Evolutionary conservation across 1,284 basidiomycete genomes (phyloP).

Genomic region (Puccinia coronata): DNA sequence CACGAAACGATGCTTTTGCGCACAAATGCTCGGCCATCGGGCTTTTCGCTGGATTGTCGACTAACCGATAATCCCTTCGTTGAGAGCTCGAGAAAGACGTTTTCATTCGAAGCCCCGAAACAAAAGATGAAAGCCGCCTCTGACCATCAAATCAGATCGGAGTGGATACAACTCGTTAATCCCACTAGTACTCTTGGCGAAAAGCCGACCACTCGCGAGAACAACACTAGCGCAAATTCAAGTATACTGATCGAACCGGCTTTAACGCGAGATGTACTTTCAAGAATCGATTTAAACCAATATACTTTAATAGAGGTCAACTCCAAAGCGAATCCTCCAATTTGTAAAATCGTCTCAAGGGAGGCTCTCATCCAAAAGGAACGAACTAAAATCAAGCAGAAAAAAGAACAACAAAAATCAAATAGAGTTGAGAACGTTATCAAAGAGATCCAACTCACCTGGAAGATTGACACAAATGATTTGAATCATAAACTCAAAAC

Average conservation of each 20-base stretch:
- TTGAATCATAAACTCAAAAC: conserved; percentile 70
- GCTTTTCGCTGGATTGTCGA: not conserved
- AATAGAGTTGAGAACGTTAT: conserved; percentile 6
- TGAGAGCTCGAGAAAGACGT: not conserved
- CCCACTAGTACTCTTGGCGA: conserved; percentile 1
- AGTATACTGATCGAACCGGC: conserved; percentile 30
- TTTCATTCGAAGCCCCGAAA: conserved; percentile 13
- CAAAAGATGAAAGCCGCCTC: conserved; percentile 9
- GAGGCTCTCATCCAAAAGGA: conserved; percentile 26
- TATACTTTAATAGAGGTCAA: conserved; percentile 41
- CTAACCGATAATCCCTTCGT: not conserved
- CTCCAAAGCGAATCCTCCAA: conserved; percentile 17
- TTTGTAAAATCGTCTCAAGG: conserved; percentile 38
- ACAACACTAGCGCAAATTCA: not conserved
- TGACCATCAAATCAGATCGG: conserved; percentile 42
- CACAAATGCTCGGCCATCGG: not conserved
- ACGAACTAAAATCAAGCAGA: conserved; percentile 27
- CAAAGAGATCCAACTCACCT: conserved; percentile 77
- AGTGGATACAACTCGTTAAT: conserved; percentile 50
- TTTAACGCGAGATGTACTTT: conserved; percentile 29
- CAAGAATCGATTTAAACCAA: conserved; percentile 40
- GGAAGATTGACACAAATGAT: conserved; percentile 68
- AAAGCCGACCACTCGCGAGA: not conserved
- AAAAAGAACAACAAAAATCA: conserved; percentile 13
- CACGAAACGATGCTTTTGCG: not conserved